Evolutionary conservation across 371 early-diverging fungal species (phyloP), one percentile per base, ranked within the genome.

Genomic region (Conidiobolus incongruus): DNA sequence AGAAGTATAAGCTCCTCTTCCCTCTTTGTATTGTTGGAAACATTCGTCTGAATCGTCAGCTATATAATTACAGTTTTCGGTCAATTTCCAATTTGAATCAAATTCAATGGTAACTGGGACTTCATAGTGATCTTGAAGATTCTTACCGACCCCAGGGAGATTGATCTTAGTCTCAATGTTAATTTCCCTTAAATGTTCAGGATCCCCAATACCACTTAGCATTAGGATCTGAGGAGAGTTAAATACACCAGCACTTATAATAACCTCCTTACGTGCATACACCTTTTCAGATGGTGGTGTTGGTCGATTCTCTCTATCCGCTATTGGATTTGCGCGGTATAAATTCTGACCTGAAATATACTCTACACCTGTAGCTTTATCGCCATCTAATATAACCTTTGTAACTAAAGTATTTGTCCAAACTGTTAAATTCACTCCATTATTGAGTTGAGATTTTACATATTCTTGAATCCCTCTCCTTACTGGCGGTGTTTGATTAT

Each of bases 251-350:
- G 40, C 47, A 24, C 47, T 34, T 29, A 55, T 34, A 38, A 55
- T 51, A 23, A 55, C 47, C 36, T 55, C 55, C 20, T 51, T 52
- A 34, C 32, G 46, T 43, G 55, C 55, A 19, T 32, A 24, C 41
- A 52, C 30, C 3, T 11, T 8, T 2, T 28, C 40, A 6, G 40
- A 15, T 4, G 15, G 2, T 11, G 29, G 6, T 3, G 22, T 40
- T 4, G 2, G 2, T 7, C 22, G 13, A 15, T 40, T 28, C 16
- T 11, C 22, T 5, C 15, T 16, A 7, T 16, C n/a, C 28, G 5
- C 7, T 8, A 28, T 13, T 2, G 40, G 28, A 11, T 7, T 26
- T 2, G 40, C 40, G 7, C 17, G 22, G 28, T 40, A 40, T 3
- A 40, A 15, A 16, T 21, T 26, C 29, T 30, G 24, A n/a, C 40